phyloP scores from a whole-genome alignment of 129 eudicot genomes.

The Flaveria linearis region DNA sequence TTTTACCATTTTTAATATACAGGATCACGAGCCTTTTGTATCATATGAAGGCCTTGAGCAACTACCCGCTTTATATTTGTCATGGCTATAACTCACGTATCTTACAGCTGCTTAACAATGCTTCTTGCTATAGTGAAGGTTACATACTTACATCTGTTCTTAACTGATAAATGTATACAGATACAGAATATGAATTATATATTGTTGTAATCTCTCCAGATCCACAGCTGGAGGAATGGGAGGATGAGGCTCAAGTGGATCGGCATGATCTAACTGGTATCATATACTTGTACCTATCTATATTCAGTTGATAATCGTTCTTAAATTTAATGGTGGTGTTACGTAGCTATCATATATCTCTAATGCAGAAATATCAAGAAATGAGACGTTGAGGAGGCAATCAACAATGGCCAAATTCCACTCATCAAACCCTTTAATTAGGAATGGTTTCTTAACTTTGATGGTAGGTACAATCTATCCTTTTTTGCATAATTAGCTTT shows the following conservation, averaged over 20 bases:
- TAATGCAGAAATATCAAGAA: slow-evolving; percentile 76
- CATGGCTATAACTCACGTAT: slow-evolving; percentile 93
- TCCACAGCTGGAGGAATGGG: slow-evolving; percentile 99
- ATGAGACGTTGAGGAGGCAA: slow-evolving; percentile 76
- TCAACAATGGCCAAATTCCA: slow-evolving; percentile 79
- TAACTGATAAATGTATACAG: not conserved
- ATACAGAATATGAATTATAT: not conserved
- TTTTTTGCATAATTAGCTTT: slow-evolving; percentile 1
- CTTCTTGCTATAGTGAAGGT: slow-evolving; percentile 99
- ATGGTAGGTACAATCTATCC: slow-evolving; percentile 50
- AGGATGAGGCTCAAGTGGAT: slow-evolving; percentile 91
- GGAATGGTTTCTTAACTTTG: slow-evolving; percentile 65
- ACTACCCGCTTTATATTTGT: slow-evolving; percentile 90
- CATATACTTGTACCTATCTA: slow-evolving; percentile 1
- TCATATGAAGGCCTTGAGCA: slow-evolving; percentile 99
- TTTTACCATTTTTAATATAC: slow-evolving; percentile 10
- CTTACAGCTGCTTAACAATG: slow-evolving; percentile 98
- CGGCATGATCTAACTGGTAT: slow-evolving; percentile 80
- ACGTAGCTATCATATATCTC: slow-evolving; percentile 12
- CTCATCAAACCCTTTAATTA: slow-evolving; percentile 61
- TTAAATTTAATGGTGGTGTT: not conserved
- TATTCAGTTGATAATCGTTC: not conserved
- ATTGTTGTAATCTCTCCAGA: slow-evolving; percentile 41
- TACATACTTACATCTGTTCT: slow-evolving; percentile 21
- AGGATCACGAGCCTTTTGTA: slow-evolving; percentile 93